Conservation (phyloP, 352 stramenopile genomes). For the Peronosclerospora sorghi region DNA sequence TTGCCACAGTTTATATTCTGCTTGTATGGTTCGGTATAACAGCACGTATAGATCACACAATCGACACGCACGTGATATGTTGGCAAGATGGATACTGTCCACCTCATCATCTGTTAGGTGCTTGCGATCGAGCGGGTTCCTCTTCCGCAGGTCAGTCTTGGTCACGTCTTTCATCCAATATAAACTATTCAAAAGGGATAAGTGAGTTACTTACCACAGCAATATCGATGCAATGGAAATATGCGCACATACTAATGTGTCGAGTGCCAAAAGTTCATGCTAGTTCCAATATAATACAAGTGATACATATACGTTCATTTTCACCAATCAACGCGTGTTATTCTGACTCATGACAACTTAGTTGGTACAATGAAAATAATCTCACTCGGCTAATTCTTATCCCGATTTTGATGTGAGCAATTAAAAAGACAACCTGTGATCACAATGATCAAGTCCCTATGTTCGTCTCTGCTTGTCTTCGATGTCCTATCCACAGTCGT, state of each 20-base stretch:
- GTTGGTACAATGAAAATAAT: no score
- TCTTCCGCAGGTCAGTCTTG: slow-evolving; percentile 61
- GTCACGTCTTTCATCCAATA: slow-evolving; percentile 87
- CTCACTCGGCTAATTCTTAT: no score
- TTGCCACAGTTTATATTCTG: no score
- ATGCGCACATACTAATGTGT: slow-evolving; percentile 76
- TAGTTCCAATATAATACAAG: no score
- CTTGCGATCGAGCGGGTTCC: slow-evolving; percentile 65
- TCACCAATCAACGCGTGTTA: no score
- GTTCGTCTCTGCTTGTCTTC: slow-evolving; percentile 6
- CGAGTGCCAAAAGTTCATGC: slow-evolving; percentile 86
- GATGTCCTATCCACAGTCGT: slow-evolving; percentile 2
- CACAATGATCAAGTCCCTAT: slow-evolving; percentile 10
- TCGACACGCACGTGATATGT: slow-evolving; percentile 54
- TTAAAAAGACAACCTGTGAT: no score
- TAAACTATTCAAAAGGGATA: slow-evolving; percentile 30
- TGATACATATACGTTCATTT: no score
- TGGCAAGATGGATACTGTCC: slow-evolving; percentile 82
- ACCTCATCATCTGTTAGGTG: slow-evolving; percentile 75
- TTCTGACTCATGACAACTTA: no score
- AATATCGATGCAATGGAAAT: neutral
- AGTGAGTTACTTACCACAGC: no score
- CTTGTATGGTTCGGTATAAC: neutral
- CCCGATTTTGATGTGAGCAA: no score
- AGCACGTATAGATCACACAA: neutral